Base-by-base conservation (phyloP, 2,329 filamentous ascomycete species). In the Graphilbum ipis-grandicollis region DNA sequence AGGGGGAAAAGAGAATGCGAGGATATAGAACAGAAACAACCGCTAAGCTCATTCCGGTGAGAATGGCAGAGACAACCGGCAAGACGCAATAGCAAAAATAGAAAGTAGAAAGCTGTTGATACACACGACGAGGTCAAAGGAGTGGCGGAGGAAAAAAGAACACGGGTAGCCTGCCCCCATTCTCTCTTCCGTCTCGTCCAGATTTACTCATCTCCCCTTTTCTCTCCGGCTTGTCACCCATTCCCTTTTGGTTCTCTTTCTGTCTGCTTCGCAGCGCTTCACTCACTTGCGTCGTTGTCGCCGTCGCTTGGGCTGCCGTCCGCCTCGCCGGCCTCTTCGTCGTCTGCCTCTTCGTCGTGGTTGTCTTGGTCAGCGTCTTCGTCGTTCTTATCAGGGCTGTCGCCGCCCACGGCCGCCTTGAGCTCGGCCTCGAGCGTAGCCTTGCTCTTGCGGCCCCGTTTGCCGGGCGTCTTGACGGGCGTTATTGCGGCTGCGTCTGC, bases 401-500 rank as follows among this genome's bases (percentile, higher is more conserved):
- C 35, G 3, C 9, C 35, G 1, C 21, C 34, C 0, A 18, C 41
- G 3, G 21, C 26, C 12, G 14, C 19, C 17, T 23, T 23, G 1
- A 19, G 38, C 31, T 46, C 44, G 2, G 44, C 44, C 19, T 42
- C 44, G 1, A 46, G 42, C 23, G 39, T 36, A 2, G 44, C 44
- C 42, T 46, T 46, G 42, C 44, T 46, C 40, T 46, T 46, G 36
- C 44, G 44, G 34, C 44, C 44, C 18, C 44, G 44, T 35, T 40
- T 44, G 17, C 40, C 42, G 1, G 44, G 40, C 19, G 35, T 40
- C 37, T 39, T 38, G 33, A 17, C 32, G 5, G n/a, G 18, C 18
- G 9, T 19, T 15, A 33, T 19, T 14, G 32, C 19, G n/a, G 19
- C 32, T 22, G 18, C 18, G 4, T 8, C 19, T 8, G 38, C 15